Percentiles rank a stretch among this genome's conserved stretches.
phyloP scores from a whole-genome alignment of 352 stramenopile genomes.

The Hyaloperonospora arabidopsidis region DNA sequence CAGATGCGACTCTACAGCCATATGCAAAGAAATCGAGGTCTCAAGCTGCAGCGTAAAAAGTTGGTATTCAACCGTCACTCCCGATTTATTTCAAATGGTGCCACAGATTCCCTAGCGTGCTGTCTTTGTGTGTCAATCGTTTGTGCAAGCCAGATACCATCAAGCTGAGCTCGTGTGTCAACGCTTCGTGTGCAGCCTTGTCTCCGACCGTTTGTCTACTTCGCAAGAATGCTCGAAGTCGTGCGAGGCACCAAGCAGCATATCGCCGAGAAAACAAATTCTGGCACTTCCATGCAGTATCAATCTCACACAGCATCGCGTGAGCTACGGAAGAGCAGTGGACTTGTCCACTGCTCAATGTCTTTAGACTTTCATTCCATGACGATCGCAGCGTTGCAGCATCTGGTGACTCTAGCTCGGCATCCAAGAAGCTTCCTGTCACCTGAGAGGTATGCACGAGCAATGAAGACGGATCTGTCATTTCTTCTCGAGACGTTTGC shows the following conservation, averaged over 20 bases:
- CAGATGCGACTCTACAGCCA: not conserved
- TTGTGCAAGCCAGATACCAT: slow-evolving; percentile 13
- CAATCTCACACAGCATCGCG: slow-evolving; percentile 31
- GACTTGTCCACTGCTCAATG: slow-evolving; percentile 3
- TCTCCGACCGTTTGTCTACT: not conserved
- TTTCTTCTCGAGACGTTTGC: not conserved
- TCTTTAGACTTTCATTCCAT: slow-evolving; percentile 16
- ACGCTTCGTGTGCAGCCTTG: not conserved
- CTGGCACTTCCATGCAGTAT: slow-evolving; percentile 33
- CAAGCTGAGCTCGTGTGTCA: slow-evolving; percentile 7
- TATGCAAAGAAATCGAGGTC: too few relatives aligned
- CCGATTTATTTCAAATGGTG: not conserved
- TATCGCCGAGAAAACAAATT: slow-evolving; percentile 43
- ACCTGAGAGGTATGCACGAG: slow-evolving; percentile 10
- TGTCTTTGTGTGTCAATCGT: slow-evolving; percentile 16
- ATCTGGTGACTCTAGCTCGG: slow-evolving; percentile 3
- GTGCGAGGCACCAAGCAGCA: slow-evolving; percentile 39
- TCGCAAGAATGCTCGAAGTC: slow-evolving; percentile 16
- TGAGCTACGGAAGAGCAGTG: slow-evolving; percentile 9
- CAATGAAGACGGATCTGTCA: not conserved
- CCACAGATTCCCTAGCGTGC: slow-evolving; percentile 30
- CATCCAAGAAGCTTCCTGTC: not conserved
- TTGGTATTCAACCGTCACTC: too few relatives aligned
- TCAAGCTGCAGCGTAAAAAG: too few relatives aligned
- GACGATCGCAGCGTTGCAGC: slow-evolving; percentile 7